These are phyloP conservation scores for Hygrocybe coccinea DNA, from an alignment of 768 basidiomycete genomes.

Conservation along the genomic window DNA sequence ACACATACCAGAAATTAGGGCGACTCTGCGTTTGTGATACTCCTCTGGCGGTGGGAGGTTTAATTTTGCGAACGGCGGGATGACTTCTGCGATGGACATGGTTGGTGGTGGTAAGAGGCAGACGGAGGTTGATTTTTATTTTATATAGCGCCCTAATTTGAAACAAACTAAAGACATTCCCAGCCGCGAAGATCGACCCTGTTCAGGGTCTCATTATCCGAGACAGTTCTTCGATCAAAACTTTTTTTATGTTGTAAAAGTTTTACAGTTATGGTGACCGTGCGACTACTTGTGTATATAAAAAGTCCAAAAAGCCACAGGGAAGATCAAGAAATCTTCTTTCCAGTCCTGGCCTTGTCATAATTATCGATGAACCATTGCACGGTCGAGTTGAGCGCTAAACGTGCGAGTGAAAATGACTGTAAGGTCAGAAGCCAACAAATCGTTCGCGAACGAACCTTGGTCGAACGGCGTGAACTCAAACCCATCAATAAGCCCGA, in stretches of 20 bases:
- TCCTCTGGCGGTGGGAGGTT: constrained; percentile 70
- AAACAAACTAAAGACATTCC: background rate
- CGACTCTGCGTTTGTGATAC: constrained; percentile 87
- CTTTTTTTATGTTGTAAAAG: no score
- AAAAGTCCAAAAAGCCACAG: background rate
- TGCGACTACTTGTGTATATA: no score
- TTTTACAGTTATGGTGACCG: no score
- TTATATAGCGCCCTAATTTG: no score
- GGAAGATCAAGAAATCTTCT: background rate
- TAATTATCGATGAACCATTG: constrained; percentile 87
- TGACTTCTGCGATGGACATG: constrained; percentile 42
- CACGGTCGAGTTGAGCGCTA: constrained; percentile 73
- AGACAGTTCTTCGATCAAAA: no score
- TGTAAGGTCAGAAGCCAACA: background rate
- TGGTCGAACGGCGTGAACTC: constrained; percentile 87
- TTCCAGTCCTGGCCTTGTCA: constrained; percentile 59
- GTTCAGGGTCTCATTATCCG: no score
- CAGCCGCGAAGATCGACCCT: no score
- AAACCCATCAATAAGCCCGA: constrained; percentile 73
- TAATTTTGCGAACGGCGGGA: constrained; percentile 46
- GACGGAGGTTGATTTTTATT: no score
- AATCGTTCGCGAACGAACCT: constrained; percentile 40
- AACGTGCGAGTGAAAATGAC: background rate
- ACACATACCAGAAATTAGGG: constrained; percentile 77
- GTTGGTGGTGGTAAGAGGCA: no score